Base-by-base conservation (phyloP, 352 stramenopile genomes). In the Phytophthora hybrid region DNA sequence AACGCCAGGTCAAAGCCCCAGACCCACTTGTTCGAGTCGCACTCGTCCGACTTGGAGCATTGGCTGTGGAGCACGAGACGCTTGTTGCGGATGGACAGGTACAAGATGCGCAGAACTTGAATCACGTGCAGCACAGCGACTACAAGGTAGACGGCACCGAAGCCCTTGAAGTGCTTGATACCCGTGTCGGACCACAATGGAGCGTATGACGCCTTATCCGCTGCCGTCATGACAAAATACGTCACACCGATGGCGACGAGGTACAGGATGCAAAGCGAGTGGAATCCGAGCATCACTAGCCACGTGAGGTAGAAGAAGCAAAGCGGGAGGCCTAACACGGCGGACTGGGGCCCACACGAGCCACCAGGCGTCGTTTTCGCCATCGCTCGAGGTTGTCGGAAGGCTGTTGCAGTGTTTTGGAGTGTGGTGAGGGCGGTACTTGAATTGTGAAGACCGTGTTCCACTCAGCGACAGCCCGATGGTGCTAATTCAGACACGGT, bases 51-150 rank as follows among this genome's bases (percentile, higher is more conserved):
- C 16, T 56, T 56, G 13, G 53, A 62, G 2, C 19, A 4, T 23
- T 77, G 63, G 32, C 58, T 56, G 54, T 73, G 70, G 2, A 77
- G 70, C 14, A 77, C 70, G 21, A 77, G 52, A 16, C 70, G 64
- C 8, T 73, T 67, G 51, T 51, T 21, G 6, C 59, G 70, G 46
- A 73, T 63, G 3, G 70, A 73, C 0, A 77, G 39, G 54, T 39
- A 73, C 6, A 73, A 41, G 32, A 77, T 73, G 14, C 39, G 70
- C 18, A 77, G 59, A 16, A 66, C 41, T 66, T 77, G 70, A n/a
- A 74, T 11, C n/a, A 55, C 34, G 55, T 77, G 70, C 34, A 77
- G 44, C 6, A 29, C 46, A 3, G 44, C 49, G 44, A 77, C 44
- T 4, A 41, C 34, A 1, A 69, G 21, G 23, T 58, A 73, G 10